A percentile compares a stretch with the other conserved stretches of the same genome.
Conservation (phyloP, 2,329 filamentous ascomycete genomes). For the Penicillium sp. region DNA sequence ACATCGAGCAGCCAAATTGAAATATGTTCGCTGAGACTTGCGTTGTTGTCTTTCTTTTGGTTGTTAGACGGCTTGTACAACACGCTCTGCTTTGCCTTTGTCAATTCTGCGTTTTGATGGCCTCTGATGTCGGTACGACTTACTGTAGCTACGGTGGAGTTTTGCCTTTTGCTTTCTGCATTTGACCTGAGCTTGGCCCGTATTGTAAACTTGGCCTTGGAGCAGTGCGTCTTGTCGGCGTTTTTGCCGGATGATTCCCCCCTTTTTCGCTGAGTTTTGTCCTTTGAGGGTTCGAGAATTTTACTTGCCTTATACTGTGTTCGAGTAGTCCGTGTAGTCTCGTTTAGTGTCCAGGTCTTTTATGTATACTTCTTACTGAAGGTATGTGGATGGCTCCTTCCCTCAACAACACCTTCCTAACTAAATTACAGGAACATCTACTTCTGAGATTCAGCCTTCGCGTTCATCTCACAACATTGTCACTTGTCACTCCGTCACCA, state of each 20-base stretch:
- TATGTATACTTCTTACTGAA: neutral
- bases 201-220: neutral
- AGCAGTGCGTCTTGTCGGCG: slow-evolving; percentile 2
- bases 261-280: slow-evolving; percentile 19
- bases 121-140: neutral
- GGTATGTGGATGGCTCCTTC: neutral
- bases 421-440: no score
- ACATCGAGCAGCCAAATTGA: slow-evolving; percentile 38
- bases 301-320: slow-evolving; percentile 7
- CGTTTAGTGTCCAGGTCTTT: neutral
- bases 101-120: slow-evolving; percentile 10
- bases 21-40: slow-evolving; percentile 32
- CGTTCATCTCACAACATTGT: slow-evolving; percentile 24
- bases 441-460: neutral
- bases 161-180: neutral
- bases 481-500: slow-evolving; percentile 43
- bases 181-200: neutral
- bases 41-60: slow-evolving; percentile 11
- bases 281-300: slow-evolving; percentile 3
- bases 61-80: slow-evolving; percentile 37
- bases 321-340: neutral
- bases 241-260: slow-evolving; percentile 30
- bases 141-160: neutral
- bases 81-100: slow-evolving; percentile 22
- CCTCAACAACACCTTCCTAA: no score